Conservation (phyloP, 2,329 filamentous ascomycete genomes). For the Ophiostoma sp. region DNA sequence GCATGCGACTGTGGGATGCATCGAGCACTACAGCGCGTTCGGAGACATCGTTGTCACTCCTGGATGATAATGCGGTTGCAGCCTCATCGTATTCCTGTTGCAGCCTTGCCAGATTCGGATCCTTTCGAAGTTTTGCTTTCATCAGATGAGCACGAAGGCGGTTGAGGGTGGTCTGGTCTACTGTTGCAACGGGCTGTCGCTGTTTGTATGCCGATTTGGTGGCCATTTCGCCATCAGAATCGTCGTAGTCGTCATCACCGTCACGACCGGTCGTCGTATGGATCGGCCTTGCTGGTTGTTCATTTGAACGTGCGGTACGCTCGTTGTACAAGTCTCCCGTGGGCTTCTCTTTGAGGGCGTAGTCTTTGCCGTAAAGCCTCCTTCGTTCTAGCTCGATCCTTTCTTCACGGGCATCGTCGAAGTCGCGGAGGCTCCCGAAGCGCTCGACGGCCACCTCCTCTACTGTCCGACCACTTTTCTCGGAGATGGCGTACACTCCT, state of each 20-base stretch:
- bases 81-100: constrained; percentile 83
- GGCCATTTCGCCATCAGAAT: constrained; percentile 38
- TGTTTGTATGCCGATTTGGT: background rate
- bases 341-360: constrained; percentile 81
- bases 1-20: constrained; percentile 84
- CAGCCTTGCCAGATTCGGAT: constrained; percentile 71
- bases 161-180: constrained; percentile 82
- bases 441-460: constrained; percentile 83
- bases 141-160: constrained; percentile 90
- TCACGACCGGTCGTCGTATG: background rate
- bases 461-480: constrained; percentile 69
- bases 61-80: constrained; percentile 56
- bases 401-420: constrained; percentile 92
- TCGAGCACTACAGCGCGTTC: constrained; percentile 76
- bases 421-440: constrained; percentile 77
- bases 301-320: constrained; percentile 43
- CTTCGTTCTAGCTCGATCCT: constrained; percentile 85
- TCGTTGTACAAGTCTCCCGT: constrained; percentile 83
- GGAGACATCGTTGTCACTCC: constrained; percentile 44
- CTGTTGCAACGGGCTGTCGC: constrained; percentile 43
- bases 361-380: constrained; percentile 79
- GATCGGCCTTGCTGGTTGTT: background rate
- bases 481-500: constrained; percentile 75
- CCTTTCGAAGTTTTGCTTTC: constrained; percentile 85
- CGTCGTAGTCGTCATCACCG: background rate